Conservation (phyloP, 192 early-diverging fungal species). For the Lobosporangium transversale region DNA sequence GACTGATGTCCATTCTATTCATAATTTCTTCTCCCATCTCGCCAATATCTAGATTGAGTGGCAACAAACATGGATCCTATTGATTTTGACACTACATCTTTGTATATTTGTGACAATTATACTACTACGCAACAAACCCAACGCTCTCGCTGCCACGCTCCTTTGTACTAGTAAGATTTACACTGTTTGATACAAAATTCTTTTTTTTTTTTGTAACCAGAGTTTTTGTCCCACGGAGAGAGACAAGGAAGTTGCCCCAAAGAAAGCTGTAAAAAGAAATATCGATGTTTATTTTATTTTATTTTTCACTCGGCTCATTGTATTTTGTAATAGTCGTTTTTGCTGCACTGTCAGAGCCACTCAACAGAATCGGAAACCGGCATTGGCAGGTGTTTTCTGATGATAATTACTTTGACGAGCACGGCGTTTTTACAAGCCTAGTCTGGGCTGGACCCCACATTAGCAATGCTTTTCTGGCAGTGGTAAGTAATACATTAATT, state of each 20-base stretch:
- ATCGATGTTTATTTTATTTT: neutral
- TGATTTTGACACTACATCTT: conserved; percentile 53
- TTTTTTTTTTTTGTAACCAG: too few relatives aligned
- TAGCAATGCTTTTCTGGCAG: conserved; percentile 46
- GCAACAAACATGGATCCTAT: conserved; percentile 59
- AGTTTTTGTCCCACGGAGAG: too few relatives aligned
- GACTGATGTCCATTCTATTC: too few relatives aligned
- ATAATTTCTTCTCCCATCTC: too few relatives aligned
- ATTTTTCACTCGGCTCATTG: neutral
- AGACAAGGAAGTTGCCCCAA: too few relatives aligned
- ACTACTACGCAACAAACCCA: conserved; percentile 52
- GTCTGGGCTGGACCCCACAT: conserved; percentile 57
- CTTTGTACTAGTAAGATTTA: conserved; percentile 51
- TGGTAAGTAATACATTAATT: conserved; percentile 29
- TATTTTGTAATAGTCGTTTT: conserved; percentile 47
- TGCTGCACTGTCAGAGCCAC: conserved; percentile 56
- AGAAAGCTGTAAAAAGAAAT: too few relatives aligned
- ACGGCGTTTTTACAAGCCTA: conserved; percentile 55
- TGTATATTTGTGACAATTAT: conserved; percentile 48
- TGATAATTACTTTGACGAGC: conserved; percentile 61
- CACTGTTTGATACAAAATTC: too few relatives aligned
- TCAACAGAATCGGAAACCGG: conserved; percentile 49
- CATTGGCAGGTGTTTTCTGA: conserved; percentile 59
- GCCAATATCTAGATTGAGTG: conserved; percentile 63
- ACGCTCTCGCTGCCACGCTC: conserved; percentile 50